Evolutionary conservation across 2,329 filamentous ascomycete species (phyloP).

Genomic region (Ophiostoma novo-ulmi): DNA sequence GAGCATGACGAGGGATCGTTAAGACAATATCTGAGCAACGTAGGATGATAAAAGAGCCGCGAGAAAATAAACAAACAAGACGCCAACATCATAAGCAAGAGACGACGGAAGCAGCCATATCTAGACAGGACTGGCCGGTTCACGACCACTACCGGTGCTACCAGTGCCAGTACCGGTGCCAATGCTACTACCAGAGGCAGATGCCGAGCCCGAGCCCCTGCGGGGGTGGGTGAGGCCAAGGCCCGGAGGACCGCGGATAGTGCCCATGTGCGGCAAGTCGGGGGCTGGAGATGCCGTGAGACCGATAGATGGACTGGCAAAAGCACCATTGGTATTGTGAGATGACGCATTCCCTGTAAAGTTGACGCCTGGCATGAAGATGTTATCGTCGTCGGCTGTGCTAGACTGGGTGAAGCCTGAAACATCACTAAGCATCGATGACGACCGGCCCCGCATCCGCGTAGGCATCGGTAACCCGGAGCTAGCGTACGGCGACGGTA

Average conservation of each 20-base stretch:
- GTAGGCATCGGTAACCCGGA: constrained; percentile 8
- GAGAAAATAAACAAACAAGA: background rate
- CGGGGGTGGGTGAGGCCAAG: constrained; percentile 26
- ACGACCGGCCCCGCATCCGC: constrained; percentile 54
- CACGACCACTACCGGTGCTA: constrained; percentile 44
- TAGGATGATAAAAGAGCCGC: background rate
- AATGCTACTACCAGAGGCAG: constrained; percentile 37
- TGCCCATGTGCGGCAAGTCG: constrained; percentile 23
- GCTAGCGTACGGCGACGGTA: constrained; percentile 27
- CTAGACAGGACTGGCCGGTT: constrained; percentile 47
- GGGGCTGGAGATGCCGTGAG: constrained; percentile 17
- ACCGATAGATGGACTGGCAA: constrained; percentile 20
- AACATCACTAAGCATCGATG: constrained; percentile 62
- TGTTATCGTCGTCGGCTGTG: constrained; percentile 44
- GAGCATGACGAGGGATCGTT: background rate
- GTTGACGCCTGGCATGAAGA: constrained; percentile 25
- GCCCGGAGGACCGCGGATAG: constrained; percentile 29
- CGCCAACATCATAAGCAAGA: background rate
- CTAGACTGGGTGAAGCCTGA: constrained; percentile 63
- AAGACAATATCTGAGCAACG: background rate
- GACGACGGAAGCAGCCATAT: background rate
- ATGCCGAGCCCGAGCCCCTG: constrained; percentile 32
- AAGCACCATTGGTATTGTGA: constrained; percentile 22
- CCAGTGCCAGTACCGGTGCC: constrained; percentile 46
- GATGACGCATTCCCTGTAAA: constrained; percentile 20